A percentile compares a stretch with the other conserved stretches of the same genome.
Conservation (phyloP, 768 basidiomycete species). For the Russula sp. region DNA sequence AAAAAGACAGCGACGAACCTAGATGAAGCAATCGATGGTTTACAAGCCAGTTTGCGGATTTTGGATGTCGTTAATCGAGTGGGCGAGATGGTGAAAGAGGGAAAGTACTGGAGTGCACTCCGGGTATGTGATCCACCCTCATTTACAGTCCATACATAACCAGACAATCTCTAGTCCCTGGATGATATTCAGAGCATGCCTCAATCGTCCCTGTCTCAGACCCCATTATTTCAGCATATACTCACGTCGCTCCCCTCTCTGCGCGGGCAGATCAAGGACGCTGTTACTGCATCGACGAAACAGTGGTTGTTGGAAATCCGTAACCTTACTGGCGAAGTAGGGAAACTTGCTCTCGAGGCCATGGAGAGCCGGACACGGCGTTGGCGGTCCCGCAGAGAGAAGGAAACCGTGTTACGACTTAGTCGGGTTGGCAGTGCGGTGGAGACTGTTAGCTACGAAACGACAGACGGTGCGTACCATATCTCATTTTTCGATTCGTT, state of each 20-base stretch:
- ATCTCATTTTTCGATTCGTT: neutral
- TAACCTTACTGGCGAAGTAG: constrained; percentile 82
- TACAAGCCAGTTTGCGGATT: constrained; percentile 89
- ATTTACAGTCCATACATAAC: constrained; percentile 30
- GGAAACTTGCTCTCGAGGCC: constrained; percentile 79
- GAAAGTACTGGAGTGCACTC: constrained; percentile 95
- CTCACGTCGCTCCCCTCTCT: constrained; percentile 89
- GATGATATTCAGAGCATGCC: constrained; percentile 94
- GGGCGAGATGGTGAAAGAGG: constrained; percentile 87
- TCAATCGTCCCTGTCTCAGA: constrained; percentile 83
- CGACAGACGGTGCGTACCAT: constrained; percentile 77
- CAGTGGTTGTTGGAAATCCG: constrained; percentile 96
- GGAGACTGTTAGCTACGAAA: constrained; percentile 88
- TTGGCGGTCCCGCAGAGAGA: constrained; percentile 82
- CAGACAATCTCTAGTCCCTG: constrained; percentile 62
- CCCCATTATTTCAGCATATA: constrained; percentile 89
- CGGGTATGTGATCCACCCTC: constrained; percentile 56
- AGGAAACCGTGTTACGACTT: constrained; percentile 71
- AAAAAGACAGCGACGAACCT: constrained; percentile 92
- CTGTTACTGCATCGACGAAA: constrained; percentile 92
- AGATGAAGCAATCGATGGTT: constrained; percentile 93
- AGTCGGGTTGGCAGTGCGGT: constrained; percentile 88
- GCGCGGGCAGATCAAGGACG: constrained; percentile 84
- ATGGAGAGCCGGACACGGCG: constrained; percentile 82
- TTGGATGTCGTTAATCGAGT: constrained; percentile 92